Evolutionary conservation across 495 filamentous ascomycete genomes (phyloP).

Genomic region (Aspergillus funiculosus): DNA sequence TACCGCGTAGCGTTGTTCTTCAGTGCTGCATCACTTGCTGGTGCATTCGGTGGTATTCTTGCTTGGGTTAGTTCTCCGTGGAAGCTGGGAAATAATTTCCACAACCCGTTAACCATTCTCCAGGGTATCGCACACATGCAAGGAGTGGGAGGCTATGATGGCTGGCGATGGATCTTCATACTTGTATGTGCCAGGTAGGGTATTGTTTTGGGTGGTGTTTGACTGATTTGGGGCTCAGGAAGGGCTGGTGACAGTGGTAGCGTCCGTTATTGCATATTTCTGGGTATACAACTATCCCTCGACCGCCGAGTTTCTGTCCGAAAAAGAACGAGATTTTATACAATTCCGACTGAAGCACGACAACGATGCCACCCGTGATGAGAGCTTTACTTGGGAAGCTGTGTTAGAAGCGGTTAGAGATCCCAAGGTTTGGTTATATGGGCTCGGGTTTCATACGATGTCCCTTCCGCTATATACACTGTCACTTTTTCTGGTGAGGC

Average conservation of each 20-base stretch:
- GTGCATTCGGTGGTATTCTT: conserved; percentile 73
- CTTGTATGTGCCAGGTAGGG: conserved; percentile 41
- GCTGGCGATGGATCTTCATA: conserved; percentile 85
- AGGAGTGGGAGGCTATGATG: conserved; percentile 57
- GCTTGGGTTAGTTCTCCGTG: conserved; percentile 45
- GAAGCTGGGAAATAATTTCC: not conserved
- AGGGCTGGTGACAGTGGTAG: conserved; percentile 60
- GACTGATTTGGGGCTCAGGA: conserved; percentile 42
- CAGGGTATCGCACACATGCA: conserved; percentile 54
- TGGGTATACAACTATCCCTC: conserved; percentile 70
- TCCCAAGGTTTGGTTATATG: conserved; percentile 70
- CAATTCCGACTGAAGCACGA: conserved; percentile 54
- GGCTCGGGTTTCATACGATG: conserved; percentile 67
- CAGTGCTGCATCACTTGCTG: conserved; percentile 64
- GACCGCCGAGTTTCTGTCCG: conserved; percentile 60
- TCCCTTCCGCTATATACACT: conserved; percentile 72
- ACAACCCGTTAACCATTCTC: conserved; percentile 2
- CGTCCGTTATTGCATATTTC: conserved; percentile 57
- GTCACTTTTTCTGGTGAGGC: conserved; percentile 63
- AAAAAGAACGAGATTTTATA: conserved; percentile 57
- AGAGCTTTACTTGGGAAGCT: conserved; percentile 60
- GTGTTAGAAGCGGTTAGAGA: conserved; percentile 61
- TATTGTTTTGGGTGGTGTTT: not conserved
- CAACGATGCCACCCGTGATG: conserved; percentile 55
- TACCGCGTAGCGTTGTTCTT: conserved; percentile 74